phyloP scores from a whole-genome alignment of 176 grass and related monocot genomes.

The Chrysopogon serrulatus region DNA sequence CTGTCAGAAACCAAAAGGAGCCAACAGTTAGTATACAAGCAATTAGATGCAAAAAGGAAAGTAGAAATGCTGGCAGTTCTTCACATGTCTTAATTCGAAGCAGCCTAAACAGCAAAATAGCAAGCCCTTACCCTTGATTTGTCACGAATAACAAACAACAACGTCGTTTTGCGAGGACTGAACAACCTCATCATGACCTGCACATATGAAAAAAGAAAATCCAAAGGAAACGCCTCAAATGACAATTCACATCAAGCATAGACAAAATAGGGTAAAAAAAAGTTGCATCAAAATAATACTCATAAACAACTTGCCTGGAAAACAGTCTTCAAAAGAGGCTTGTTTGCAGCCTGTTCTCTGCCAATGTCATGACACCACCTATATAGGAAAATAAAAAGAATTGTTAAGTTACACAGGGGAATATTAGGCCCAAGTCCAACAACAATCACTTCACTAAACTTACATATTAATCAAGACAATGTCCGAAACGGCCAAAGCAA shows the following conservation, averaged over 20 bases:
- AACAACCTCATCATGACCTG: constrained; percentile 99
- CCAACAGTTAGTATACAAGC: no score
- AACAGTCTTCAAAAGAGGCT: constrained; percentile 12
- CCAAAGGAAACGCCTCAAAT: no score
- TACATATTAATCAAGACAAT: constrained; percentile 99
- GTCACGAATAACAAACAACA: background rate
- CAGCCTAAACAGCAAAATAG: background rate
- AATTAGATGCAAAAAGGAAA: no score
- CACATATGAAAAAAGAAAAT: no score
- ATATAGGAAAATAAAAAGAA: background rate
- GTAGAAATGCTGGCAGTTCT: no score
- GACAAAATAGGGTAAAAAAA: no score
- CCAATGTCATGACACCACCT: constrained; percentile 99
- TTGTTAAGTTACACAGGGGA: constrained; percentile 2
- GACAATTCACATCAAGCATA: no score
- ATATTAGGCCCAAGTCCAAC: background rate
- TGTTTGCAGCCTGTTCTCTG: constrained; percentile 97
- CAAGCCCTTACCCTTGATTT: constrained; percentile 28
- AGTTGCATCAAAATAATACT: no score
- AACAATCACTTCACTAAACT: constrained; percentile 19
- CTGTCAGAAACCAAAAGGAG: no score
- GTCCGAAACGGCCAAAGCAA: constrained; percentile 96
- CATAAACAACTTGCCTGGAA: no score
- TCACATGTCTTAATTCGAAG: no score
- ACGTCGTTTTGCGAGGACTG: constrained; percentile 87